Base-by-base conservation (phyloP, 495 filamentous ascomycete genomes). In the Oidiodendron maius region DNA sequence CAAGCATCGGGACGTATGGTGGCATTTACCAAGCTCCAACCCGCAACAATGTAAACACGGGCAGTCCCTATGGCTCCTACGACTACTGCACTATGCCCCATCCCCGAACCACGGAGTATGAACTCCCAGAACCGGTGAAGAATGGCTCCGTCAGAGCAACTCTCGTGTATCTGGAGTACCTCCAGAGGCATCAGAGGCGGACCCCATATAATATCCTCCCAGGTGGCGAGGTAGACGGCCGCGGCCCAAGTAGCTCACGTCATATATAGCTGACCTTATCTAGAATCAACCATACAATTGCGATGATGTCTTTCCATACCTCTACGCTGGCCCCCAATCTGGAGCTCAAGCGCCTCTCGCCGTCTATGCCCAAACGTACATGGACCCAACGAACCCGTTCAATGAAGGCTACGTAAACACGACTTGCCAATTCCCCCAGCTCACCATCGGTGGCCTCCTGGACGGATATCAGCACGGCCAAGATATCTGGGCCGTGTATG, bases 171-270 rank as follows among this genome's bases (percentile, higher is more conserved):
- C 25, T 46, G 13, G 44, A 46, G 16, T 46, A 46, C 23, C 26
- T 46, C n/a, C 44, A 46, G 16, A 24, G 44, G n/a, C 44, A 46
- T 23, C 44, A 46, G 23, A 34, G 44, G 21, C 44, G 44, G 8
- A 46, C 44, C 4, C 44, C 44, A 36, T 46, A 46, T 35, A 46
- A 46, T 20, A 46, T 46, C 22, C 28, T 46, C 3, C 44, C 44
- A 9, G 44, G 26, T 20, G 44, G 44, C 34, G 44, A 46, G 25
- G 44, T 46, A 46, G 10, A 9, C 22, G n/a, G 5, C 35, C 28
- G 28, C 18, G n/a, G 13, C 4, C 13, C 35, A 37, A 37, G 5
- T 37, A 6, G 18, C 13, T n/a, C 35, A 37, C 35, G 18, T 37
- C 13, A 37, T 17, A 37, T n/a, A 32, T 37, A n/a, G n/a, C 44